Evolutionary conservation across 352 stramenopile genomes (phyloP).

Genomic region (Aphanomyces euteiches): DNA sequence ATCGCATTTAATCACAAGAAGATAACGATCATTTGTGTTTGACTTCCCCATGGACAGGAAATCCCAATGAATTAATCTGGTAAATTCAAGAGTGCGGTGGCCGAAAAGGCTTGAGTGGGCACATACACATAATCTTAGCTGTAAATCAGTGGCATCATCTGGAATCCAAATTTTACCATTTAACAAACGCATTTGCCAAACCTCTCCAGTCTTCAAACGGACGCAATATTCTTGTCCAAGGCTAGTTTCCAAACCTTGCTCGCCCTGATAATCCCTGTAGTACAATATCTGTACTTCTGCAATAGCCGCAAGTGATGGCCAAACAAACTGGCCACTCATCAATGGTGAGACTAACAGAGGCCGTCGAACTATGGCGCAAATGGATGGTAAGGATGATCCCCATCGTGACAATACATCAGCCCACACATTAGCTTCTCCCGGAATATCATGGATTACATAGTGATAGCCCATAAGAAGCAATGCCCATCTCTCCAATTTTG

Average conservation of each 20-base stretch:
- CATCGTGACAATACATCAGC: conserved; percentile 32
- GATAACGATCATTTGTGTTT: conserved; percentile 9
- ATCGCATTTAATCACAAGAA: conserved; percentile 3
- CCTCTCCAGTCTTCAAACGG: background rate
- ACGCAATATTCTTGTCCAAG: background rate
- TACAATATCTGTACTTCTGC: conserved; percentile 1
- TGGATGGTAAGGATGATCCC: conserved; percentile 17
- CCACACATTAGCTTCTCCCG: conserved; percentile 24
- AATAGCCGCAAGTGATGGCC: conserved; percentile 8
- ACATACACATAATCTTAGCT: conserved; percentile 5
- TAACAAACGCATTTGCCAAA: background rate
- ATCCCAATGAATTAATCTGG: conserved; percentile 10
- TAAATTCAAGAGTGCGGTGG: background rate
- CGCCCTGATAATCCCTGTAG: too few relatives aligned
- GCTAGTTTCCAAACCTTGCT: background rate
- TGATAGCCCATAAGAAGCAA: conserved; percentile 29
- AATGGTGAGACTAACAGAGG: conserved; percentile 3
- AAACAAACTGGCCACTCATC: conserved; percentile 1
- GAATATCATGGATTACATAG: conserved; percentile 31
- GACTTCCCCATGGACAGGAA: conserved; percentile 24
- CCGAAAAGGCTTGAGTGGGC: background rate
- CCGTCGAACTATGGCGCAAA: background rate
- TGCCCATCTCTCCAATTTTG: conserved; percentile 33
- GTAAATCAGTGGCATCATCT: background rate
- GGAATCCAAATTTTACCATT: background rate